These are phyloP conservation scores for Penicillium coprophilum DNA, from an alignment of 495 filamentous ascomycete genomes.

Conservation along the genomic window DNA sequence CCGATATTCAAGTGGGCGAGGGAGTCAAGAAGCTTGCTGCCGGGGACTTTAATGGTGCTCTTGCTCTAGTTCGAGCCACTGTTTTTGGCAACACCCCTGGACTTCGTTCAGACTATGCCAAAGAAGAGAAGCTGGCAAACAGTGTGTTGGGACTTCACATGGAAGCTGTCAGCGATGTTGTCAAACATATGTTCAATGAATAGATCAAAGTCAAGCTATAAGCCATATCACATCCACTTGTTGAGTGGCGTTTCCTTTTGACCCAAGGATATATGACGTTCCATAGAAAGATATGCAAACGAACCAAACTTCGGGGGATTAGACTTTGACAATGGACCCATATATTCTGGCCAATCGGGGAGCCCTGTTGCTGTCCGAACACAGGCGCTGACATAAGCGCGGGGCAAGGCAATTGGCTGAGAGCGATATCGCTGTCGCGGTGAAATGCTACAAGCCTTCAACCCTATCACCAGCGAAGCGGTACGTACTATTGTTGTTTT, in stretches of 20 bases:
- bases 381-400: conserved; percentile 37
- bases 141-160: conserved; percentile 29
- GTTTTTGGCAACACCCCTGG: conserved; percentile 28
- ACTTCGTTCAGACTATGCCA: conserved; percentile 30
- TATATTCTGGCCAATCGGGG: conserved; percentile 18
- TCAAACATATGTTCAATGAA: conserved; percentile 20
- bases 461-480: conserved; percentile 26
- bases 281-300: conserved; percentile 6
- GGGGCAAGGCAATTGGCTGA: conserved; percentile 31
- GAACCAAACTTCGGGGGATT: background rate
- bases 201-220: background rate
- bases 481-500: conserved; percentile 26
- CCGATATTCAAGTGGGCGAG: conserved; percentile 26
- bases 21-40: conserved; percentile 33
- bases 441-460: conserved; percentile 28
- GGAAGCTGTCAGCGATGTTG: conserved; percentile 31
- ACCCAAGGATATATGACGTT: no score
- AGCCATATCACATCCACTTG: background rate
- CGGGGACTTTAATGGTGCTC: conserved; percentile 38
- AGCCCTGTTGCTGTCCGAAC: conserved; percentile 4
- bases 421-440: conserved; percentile 40
- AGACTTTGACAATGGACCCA: background rate
- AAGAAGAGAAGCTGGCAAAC: conserved; percentile 31
- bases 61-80: conserved; percentile 30
- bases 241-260: background rate